Evolutionary conservation across 1,284 basidiomycete genomes (phyloP).

Genomic region (Trichosporon inkin): DNA sequence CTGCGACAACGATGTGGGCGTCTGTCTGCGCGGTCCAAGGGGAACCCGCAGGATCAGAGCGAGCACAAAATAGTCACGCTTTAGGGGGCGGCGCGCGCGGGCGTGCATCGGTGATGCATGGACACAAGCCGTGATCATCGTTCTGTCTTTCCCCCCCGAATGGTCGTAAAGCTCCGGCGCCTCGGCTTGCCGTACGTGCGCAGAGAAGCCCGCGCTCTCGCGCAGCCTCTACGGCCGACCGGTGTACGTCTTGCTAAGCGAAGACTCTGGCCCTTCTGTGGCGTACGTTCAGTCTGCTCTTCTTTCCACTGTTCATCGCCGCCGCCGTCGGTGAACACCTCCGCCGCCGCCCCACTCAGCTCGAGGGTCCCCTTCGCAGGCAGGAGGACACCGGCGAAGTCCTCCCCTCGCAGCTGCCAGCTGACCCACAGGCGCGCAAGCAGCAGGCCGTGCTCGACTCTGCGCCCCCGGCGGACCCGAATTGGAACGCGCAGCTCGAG

Average conservation of each 20-base stretch:
- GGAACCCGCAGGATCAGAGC: background rate
- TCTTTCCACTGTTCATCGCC: background rate
- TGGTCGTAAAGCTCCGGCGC: conserved; percentile 6
- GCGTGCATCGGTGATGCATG: background rate
- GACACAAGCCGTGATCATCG: background rate
- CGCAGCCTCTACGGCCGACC: background rate
- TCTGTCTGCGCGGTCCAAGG: background rate
- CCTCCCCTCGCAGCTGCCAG: background rate
- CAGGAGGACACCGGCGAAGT: background rate
- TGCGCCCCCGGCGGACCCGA: conserved; percentile 60
- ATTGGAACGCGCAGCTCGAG: conserved; percentile 62
- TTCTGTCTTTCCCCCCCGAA: background rate
- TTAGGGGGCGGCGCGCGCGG: background rate
- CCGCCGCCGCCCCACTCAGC: background rate
- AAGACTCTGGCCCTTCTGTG: too few species aligned
- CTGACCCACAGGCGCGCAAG: conserved; percentile 64
- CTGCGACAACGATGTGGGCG: background rate
- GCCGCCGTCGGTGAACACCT: background rate
- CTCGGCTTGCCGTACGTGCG: background rate
- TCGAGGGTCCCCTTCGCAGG: too few species aligned
- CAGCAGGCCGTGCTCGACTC: conserved; percentile 64
- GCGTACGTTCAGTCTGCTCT: background rate
- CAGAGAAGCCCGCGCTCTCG: background rate
- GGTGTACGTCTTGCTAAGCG: background rate
- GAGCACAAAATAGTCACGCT: background rate